These are phyloP conservation scores for Shiraia bambusicola DNA, from an alignment of 2,329 filamentous ascomycete species.

Conservation along the genomic window DNA sequence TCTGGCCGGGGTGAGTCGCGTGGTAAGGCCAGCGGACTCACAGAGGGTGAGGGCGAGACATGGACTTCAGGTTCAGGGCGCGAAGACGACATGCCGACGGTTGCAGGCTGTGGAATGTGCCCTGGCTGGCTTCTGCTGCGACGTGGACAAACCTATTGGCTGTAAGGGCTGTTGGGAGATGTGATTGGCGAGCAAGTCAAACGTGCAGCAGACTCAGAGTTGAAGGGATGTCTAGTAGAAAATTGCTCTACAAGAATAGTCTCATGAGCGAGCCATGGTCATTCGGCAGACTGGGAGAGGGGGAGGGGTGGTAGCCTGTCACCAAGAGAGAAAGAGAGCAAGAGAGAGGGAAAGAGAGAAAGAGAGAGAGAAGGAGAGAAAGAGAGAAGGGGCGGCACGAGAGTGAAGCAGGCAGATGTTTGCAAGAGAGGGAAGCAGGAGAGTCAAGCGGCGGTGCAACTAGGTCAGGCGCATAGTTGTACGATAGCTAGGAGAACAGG, in stretches of 20 bases:
- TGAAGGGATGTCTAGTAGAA: background rate
- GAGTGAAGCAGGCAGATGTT: background rate
- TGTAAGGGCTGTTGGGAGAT: conserved; percentile 6
- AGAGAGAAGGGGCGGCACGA: too few species aligned
- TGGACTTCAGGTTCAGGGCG: conserved; percentile 7
- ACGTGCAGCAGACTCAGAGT: conserved; percentile 2
- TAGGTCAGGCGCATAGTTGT: conserved; percentile 19
- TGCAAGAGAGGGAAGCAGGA: background rate
- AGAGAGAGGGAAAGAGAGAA: background rate
- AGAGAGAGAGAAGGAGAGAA: background rate
- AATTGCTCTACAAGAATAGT: too few species aligned
- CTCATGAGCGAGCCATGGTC: too few species aligned
- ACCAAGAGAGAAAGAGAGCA: too few species aligned
- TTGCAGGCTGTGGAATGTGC: conserved; percentile 11
- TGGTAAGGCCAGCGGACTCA: conserved; percentile 14
- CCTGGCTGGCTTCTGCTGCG: conserved; percentile 14
- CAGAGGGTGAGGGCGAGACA: conserved; percentile 11
- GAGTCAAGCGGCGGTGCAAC: conserved; percentile 15
- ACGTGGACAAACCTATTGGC: conserved; percentile 15
- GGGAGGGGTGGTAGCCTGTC: too few species aligned
- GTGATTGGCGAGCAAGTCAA: conserved; percentile 16
- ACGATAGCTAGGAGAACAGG: background rate
- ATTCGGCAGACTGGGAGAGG: too few species aligned
- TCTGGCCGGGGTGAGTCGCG: conserved; percentile 19
- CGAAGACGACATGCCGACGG: conserved; percentile 21